Evolutionary conservation across 768 basidiomycete species (phyloP).

Genomic region (Cubamyces sp.): DNA sequence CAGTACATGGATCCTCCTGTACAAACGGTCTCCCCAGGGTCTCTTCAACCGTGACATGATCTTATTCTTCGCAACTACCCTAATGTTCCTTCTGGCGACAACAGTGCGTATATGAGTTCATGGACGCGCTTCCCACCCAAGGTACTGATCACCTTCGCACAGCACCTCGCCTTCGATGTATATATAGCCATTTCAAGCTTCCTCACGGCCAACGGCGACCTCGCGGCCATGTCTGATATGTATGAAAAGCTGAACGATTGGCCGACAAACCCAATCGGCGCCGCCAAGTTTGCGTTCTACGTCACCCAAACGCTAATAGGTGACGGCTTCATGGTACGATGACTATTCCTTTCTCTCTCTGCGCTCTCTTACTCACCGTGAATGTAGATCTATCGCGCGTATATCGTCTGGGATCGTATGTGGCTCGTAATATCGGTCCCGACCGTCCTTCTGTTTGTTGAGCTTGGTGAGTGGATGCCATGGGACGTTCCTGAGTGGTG

Average conservation of each 20-base stretch:
- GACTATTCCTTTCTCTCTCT: background rate
- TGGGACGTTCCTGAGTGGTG: background rate
- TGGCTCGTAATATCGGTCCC: background rate
- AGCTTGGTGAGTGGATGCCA: background rate
- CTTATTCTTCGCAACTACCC: conserved; percentile 5
- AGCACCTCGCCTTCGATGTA: conserved; percentile 14
- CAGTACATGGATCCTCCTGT: conserved; percentile 18
- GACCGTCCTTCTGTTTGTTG: background rate
- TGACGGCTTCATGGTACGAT: conserved; percentile 17
- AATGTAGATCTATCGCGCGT: conserved; percentile 16
- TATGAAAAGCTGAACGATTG: conserved; percentile 15
- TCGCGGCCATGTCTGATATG: background rate
- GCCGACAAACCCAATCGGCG: conserved; percentile 12
- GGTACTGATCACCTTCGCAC: background rate
- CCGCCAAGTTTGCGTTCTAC: conserved; percentile 16
- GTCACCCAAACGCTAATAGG: conserved; percentile 17
- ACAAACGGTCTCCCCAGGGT: conserved; percentile 9
- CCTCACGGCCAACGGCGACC: background rate
- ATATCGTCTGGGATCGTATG: conserved; percentile 17
- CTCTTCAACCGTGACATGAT: conserved; percentile 8
- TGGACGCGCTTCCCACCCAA: background rate
- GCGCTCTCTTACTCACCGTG: background rate
- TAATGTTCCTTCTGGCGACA: conserved; percentile 11
- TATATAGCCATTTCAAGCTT: conserved; percentile 13
- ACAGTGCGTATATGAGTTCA: conserved; percentile 1